phyloP scores from a whole-genome alignment of 345 rosid genomes.

The Garcia nutans region DNA sequence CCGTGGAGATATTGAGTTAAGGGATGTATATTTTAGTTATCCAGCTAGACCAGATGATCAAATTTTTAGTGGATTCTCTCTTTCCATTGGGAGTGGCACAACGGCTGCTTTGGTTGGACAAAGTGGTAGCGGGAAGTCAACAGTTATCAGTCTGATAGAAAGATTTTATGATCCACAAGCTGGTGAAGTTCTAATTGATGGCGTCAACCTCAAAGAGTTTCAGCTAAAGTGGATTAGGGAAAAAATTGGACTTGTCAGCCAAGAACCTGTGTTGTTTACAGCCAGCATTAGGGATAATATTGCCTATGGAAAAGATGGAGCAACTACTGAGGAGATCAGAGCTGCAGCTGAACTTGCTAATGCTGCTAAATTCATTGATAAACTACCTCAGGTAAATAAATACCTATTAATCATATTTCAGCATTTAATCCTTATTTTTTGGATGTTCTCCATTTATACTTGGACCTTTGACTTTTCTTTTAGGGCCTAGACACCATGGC shows the following conservation, averaged over 20 bases:
- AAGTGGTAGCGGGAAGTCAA: conserved; percentile 60
- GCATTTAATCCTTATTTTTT: not conserved
- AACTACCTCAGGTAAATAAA: conserved; percentile 22
- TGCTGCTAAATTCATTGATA: conserved; percentile 31
- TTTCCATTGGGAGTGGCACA: conserved; percentile 33
- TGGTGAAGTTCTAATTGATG: conserved; percentile 52
- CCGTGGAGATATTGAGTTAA: conserved; percentile 44
- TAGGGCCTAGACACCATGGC: conserved; percentile 18
- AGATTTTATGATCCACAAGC: conserved; percentile 48
- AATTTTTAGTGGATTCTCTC: conserved; percentile 45
- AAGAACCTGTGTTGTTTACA: conserved; percentile 49
- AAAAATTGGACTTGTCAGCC: conserved; percentile 49
- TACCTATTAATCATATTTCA: not conserved
- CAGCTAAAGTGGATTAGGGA: conserved; percentile 52
- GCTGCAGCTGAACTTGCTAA: conserved; percentile 40
- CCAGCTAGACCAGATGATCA: conserved; percentile 50
- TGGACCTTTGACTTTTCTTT: not conserved
- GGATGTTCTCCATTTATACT: not conserved
- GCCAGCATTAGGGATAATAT: conserved; percentile 47
- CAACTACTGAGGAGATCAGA: conserved; percentile 35
- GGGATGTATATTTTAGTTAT: conserved; percentile 42
- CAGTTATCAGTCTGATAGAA: conserved; percentile 39
- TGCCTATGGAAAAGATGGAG: conserved; percentile 37
- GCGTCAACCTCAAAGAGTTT: conserved; percentile 33
- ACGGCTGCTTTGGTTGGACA: conserved; percentile 54